Evolutionary conservation across 495 filamentous ascomycete genomes (phyloP), one percentile per base, ranked within the genome.

Genomic region (Choiromyces venosus): DNA sequence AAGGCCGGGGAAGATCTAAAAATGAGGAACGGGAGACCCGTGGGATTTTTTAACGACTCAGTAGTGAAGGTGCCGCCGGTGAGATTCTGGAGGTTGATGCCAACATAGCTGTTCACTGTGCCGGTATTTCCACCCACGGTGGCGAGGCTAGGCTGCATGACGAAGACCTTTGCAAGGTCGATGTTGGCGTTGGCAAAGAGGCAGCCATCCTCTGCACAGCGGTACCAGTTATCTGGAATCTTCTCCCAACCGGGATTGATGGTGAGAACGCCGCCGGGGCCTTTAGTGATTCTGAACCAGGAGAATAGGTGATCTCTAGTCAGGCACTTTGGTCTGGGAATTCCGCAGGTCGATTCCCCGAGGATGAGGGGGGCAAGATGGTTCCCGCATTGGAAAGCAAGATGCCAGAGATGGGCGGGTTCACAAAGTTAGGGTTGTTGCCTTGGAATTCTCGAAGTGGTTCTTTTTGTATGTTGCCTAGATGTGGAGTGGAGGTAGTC

Each of bases 211-310:
- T n/a, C n/a, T n/a, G n/a, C n/a, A n/a, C n/a, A n/a, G 66, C 85
- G 86, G 81, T 89, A 89, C 87, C 87, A 90, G 74, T 90, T 90
- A 37, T 87, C 83, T 0, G 88, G 88, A 46, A 88, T 87, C 25
- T 82, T 78, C 69, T 88, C 87, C 76, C 85, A 82, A 21, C 87
- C 87, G 44, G 83, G 80, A 3, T 75, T 83, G 73, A 84, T 86
- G 0, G 74, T 82, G 37, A 87, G 77, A 38, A 80, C 79, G 29
- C 82, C 83, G 6, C 1, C 35, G 9, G 79, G 65, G 19, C 82
- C 79, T 40, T 81, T 80, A 52, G 81, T 82, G 61, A 88, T 82
- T 0, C 79, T 82, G 72, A 83, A 87, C 74, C 87, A 87, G 44
- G 83, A 85, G 21, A 83, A 84, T 52, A 88, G 73, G 80, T 81